These are phyloP conservation scores for Talaromyces marneffei DNA, from an alignment of 2,329 filamentous ascomycete genomes.

Conservation along the genomic window DNA sequence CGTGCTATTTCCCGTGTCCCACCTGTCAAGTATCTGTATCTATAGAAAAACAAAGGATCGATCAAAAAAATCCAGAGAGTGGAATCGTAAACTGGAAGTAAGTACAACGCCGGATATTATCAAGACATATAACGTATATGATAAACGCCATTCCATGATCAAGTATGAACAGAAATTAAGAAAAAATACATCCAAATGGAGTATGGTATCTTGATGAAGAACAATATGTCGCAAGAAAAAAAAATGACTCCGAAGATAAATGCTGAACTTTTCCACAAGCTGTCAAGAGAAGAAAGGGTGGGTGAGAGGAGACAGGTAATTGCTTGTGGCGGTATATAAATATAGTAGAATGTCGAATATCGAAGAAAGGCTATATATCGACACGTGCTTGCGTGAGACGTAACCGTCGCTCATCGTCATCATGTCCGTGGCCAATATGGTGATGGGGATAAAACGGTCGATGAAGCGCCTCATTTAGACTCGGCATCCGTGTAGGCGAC, in stretches of 20 bases:
- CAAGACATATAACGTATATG: background rate
- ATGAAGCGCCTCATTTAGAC: background rate
- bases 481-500: slow-evolving; percentile 5
- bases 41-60: background rate
- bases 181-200: slow-evolving; percentile 7
- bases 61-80: background rate
- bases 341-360: background rate
- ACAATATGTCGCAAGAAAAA: background rate
- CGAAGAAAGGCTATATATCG: slow-evolving; percentile 22
- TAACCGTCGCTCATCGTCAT: slow-evolving; percentile 37
- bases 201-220: slow-evolving; percentile 5
- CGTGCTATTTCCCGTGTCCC: background rate
- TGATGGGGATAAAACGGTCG: slow-evolving; percentile 16
- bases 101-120: background rate
- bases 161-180: background rate
- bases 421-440: slow-evolving; percentile 19
- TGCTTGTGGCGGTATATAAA: background rate
- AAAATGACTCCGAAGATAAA: background rate
- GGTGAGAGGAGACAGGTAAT: background rate
- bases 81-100: background rate
- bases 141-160: slow-evolving; percentile 1
- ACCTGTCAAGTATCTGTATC: background rate
- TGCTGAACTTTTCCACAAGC: background rate
- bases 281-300: background rate
- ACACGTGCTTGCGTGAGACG: slow-evolving; percentile 37